A percentile compares a stretch with the other conserved stretches of the same genome.
Evolutionary conservation across 257 asterid genomes (phyloP).

Genomic region (Rehmannia glutinosa): DNA sequence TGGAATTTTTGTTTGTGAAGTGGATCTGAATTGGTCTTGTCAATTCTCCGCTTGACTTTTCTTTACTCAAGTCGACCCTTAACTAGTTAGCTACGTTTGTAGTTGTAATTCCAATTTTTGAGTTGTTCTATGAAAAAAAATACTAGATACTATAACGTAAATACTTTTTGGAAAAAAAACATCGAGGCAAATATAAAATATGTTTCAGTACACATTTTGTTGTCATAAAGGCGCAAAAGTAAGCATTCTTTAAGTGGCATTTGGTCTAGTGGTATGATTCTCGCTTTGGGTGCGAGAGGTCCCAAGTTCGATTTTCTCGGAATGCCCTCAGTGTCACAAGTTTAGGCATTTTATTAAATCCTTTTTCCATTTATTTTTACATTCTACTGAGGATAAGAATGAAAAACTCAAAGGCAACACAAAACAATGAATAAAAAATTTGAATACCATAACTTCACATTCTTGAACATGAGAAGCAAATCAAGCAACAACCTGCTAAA

Average conservation of each 20-base stretch:
- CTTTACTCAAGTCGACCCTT: no score
- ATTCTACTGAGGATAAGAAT: neutral
- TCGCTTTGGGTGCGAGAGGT: slow-evolving; percentile 92
- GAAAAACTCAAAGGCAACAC: neutral
- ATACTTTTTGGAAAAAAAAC: no score
- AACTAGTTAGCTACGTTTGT: no score
- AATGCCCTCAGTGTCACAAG: slow-evolving; percentile 48
- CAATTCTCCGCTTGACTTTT: no score
- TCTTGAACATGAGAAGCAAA: neutral
- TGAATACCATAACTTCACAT: neutral
- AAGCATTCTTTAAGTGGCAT: slow-evolving; percentile 30
- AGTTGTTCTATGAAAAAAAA: no score
- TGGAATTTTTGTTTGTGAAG: no score
- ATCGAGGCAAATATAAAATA: neutral
- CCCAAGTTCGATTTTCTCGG: slow-evolving; percentile 81
- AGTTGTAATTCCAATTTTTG: no score
- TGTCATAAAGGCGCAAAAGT: neutral
- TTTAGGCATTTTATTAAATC: neutral
- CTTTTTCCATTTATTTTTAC: neutral
- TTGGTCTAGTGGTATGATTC: slow-evolving; percentile 96
- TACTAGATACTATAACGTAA: neutral
- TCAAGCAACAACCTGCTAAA: neutral
- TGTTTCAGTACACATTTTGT: neutral
- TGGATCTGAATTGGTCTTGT: no score
- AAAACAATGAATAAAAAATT: neutral